phyloP scores from a whole-genome alignment of 2,329 filamentous ascomycete species.

The Cordyceps fumosorosea region DNA sequence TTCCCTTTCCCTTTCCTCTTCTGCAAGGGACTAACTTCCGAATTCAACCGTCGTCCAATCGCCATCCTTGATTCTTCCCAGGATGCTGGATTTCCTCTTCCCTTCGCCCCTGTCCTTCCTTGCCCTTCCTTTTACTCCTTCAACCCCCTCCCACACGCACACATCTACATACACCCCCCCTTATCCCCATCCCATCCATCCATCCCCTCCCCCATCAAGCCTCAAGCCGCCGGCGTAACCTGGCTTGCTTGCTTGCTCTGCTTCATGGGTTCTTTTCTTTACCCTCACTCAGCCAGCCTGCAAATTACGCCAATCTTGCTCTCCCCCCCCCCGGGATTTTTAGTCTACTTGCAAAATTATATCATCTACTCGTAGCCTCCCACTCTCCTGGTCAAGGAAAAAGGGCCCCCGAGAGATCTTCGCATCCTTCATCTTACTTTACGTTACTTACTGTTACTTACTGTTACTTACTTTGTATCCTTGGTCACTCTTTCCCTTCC shows the following conservation, averaged over 20 bases:
- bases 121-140: too few relatives aligned
- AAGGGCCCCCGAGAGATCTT: slow-evolving; percentile 6
- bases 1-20: too few relatives aligned
- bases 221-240: not conserved
- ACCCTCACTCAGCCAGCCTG: slow-evolving; percentile 3
- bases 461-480: not conserved
- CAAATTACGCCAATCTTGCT: slow-evolving; percentile 13
- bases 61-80: too few relatives aligned
- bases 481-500: not conserved
- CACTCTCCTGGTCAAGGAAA: not conserved
- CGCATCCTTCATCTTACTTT: not conserved
- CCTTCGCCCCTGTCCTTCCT: too few relatives aligned
- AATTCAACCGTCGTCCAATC: too few relatives aligned
- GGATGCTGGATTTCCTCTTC: too few relatives aligned
- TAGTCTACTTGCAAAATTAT: slow-evolving; percentile 11
- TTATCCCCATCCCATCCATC: not conserved
- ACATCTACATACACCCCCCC: not conserved
- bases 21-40: too few relatives aligned
- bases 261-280: not conserved
- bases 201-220: not conserved
- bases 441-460: too few relatives aligned
- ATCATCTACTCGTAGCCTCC: not conserved
- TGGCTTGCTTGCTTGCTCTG: not conserved
- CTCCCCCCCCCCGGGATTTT: not conserved
- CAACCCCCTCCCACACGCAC: too few relatives aligned